A percentile compares a stretch with the other conserved stretches of the same genome.
These are phyloP conservation scores for Carex cristatella DNA, from an alignment of 176 grass and related monocot species.

Conservation along the genomic window DNA sequence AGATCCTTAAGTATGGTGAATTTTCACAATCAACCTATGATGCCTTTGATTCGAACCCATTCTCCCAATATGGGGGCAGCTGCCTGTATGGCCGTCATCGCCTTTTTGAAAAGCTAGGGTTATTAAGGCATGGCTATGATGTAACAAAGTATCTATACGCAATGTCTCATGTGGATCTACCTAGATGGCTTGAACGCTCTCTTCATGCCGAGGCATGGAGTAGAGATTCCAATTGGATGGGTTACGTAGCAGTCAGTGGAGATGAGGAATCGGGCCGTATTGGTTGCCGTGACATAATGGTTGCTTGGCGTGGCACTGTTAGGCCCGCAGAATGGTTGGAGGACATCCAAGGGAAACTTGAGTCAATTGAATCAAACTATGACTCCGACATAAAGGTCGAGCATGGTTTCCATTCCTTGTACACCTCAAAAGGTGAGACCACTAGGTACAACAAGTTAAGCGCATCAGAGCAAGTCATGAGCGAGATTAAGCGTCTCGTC, in stretches of 20 bases:
- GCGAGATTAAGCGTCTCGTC: slow-evolving; percentile 32
- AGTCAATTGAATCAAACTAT: slow-evolving; percentile 2
- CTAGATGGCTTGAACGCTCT: slow-evolving; percentile 4
- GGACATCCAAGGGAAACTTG: slow-evolving; percentile 34
- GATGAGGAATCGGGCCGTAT: slow-evolving; percentile 37
- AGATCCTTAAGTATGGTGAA: slow-evolving; percentile 53
- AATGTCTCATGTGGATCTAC: slow-evolving; percentile 34
- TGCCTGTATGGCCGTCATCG: slow-evolving; percentile 35
- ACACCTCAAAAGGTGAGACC: slow-evolving; percentile 26
- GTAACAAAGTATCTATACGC: slow-evolving; percentile 63
- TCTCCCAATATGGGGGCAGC: slow-evolving; percentile 33
- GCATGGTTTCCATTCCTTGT: slow-evolving; percentile 43
- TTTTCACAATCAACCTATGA: slow-evolving; percentile 43
- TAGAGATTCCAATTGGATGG: slow-evolving; percentile 38
- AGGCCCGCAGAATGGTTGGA: slow-evolving; percentile 32
- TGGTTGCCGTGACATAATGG: slow-evolving; percentile 34
- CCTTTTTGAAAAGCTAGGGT: slow-evolving; percentile 35
- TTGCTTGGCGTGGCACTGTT: slow-evolving; percentile 39
- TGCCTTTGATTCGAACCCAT: slow-evolving; percentile 39
- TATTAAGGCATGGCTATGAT: slow-evolving; percentile 29
- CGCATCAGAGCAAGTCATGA: slow-evolving; percentile 42
- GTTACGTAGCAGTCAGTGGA: slow-evolving; percentile 46
- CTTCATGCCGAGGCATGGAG: slow-evolving; percentile 21
- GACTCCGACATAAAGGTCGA: slow-evolving; percentile 25
- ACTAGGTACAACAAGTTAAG: slow-evolving; percentile 33